Evolutionary conservation across 768 basidiomycete species (phyloP).

Genomic region (Hypsizygus marmoreus): DNA sequence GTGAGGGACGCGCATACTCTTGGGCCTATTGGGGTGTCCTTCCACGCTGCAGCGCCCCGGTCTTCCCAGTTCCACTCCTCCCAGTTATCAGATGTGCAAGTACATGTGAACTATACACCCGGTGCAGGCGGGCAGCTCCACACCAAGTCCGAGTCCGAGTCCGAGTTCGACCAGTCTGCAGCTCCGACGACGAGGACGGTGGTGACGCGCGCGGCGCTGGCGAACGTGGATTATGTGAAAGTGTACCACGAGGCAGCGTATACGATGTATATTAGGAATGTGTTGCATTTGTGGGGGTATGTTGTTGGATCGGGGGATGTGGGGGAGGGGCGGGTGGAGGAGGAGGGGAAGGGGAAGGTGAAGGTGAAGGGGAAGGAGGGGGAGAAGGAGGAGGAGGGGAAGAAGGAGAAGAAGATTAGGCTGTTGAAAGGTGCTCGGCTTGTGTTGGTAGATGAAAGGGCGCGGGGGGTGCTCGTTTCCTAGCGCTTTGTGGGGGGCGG

Average conservation of each 20-base stretch:
- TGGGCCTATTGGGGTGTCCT: conserved; percentile 53
- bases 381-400: too few relatives aligned
- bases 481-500: too few relatives aligned
- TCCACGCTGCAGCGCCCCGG: too few relatives aligned
- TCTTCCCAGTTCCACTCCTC: too few relatives aligned
- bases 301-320: too few relatives aligned
- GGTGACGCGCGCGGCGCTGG: conserved; percentile 25
- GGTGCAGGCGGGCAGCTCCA: too few relatives aligned
- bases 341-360: conserved; percentile 9
- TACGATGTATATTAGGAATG: conserved; percentile 49
- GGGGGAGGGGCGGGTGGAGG: not conserved
- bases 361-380: too few relatives aligned
- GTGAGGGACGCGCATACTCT: conserved; percentile 37
- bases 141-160: too few relatives aligned
- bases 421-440: conserved; percentile 49
- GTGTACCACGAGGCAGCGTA: conserved; percentile 56
- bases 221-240: conserved; percentile 52
- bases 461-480: conserved; percentile 46
- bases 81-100: too few relatives aligned
- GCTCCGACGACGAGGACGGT: not conserved
- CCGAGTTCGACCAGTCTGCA: not conserved
- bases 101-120: too few relatives aligned
- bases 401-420: conserved; percentile 49
- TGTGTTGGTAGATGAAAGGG: conserved; percentile 48
- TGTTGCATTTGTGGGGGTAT: conserved; percentile 54